Conservation (phyloP, 202 grass and related monocot genomes). For the Hordeum pubiflorum region DNA sequence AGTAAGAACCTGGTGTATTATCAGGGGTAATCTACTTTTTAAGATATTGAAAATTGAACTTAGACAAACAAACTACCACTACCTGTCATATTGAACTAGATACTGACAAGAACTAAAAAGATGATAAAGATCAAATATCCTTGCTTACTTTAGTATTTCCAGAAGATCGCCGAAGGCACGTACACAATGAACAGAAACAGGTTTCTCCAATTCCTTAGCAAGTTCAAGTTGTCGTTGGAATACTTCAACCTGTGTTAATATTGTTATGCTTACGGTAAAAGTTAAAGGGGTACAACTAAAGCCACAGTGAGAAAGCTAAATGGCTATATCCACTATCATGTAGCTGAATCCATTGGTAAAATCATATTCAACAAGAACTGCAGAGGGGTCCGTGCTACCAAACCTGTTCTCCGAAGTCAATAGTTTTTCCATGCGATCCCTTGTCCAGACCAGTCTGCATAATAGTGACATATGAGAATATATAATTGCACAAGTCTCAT, state of each 20-base stretch:
- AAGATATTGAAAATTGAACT: not conserved
- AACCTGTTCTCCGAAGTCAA: constrained; percentile 73
- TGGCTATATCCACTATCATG: not conserved
- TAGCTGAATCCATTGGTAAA: constrained; percentile 13
- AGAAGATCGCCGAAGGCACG: constrained; percentile 72
- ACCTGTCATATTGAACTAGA: not conserved
- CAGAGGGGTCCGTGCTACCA: constrained; percentile 16
- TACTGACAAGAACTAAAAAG: not conserved
- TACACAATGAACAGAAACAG: constrained; percentile 88
- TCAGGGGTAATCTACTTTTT: not conserved
- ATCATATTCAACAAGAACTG: constrained; percentile 1
- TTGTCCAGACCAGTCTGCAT: constrained; percentile 87
- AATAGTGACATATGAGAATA: not conserved
- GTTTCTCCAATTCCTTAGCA: constrained; percentile 74
- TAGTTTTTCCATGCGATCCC: constrained; percentile 63
- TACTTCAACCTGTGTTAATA: constrained; percentile 61
- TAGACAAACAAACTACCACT: not conserved
- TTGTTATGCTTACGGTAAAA: not conserved
- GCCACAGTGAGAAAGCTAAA: not conserved
- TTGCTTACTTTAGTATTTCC: constrained; percentile 63
- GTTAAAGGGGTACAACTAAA: not conserved
- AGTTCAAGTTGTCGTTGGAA: constrained; percentile 70
- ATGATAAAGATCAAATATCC: not conserved
- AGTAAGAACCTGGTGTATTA: not conserved
- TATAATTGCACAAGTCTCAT: not conserved